These are phyloP conservation scores for Lipomyces mesembrius DNA, from an alignment of 805 yeast genomes.

Conservation along the genomic window DNA sequence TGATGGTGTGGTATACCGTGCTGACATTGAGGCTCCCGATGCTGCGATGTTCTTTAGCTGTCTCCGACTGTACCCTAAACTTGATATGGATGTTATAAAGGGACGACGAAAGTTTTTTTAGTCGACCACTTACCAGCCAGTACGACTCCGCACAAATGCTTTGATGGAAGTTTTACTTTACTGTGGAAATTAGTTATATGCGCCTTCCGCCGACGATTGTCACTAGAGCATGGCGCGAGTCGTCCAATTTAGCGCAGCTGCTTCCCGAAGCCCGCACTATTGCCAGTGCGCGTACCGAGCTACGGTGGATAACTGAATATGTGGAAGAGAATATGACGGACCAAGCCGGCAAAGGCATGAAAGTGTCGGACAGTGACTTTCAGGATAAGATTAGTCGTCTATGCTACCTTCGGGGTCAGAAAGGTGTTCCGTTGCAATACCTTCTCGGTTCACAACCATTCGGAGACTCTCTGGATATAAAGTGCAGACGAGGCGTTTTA, in stretches of 20 bases:
- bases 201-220: slow-evolving; percentile 34
- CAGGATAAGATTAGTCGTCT: slow-evolving; percentile 44
- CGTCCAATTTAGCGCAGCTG: slow-evolving; percentile 37
- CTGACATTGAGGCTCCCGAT: not conserved
- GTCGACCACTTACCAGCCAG: not conserved
- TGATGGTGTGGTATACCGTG: not conserved
- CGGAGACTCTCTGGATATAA: slow-evolving; percentile 61
- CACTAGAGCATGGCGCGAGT: slow-evolving; percentile 28
- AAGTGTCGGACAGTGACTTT: not conserved
- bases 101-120: not conserved
- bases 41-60: not conserved
- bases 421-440: slow-evolving; percentile 77
- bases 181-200: slow-evolving; percentile 25
- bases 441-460: slow-evolving; percentile 87
- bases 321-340: slow-evolving; percentile 41
- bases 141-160: not conserved
- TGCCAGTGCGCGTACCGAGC: slow-evolving; percentile 57
- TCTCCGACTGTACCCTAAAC: not conserved
- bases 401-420: slow-evolving; percentile 67
- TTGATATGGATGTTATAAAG: no score
- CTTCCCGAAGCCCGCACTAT: slow-evolving; percentile 39
- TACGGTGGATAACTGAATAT: slow-evolving; percentile 67
- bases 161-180: not conserved
- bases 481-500: slow-evolving; percentile 66
- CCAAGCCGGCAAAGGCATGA: slow-evolving; percentile 10